These are phyloP conservation scores for Xylariaceae sp. DNA, from an alignment of 2,329 filamentous ascomycete species.

Conservation along the genomic window DNA sequence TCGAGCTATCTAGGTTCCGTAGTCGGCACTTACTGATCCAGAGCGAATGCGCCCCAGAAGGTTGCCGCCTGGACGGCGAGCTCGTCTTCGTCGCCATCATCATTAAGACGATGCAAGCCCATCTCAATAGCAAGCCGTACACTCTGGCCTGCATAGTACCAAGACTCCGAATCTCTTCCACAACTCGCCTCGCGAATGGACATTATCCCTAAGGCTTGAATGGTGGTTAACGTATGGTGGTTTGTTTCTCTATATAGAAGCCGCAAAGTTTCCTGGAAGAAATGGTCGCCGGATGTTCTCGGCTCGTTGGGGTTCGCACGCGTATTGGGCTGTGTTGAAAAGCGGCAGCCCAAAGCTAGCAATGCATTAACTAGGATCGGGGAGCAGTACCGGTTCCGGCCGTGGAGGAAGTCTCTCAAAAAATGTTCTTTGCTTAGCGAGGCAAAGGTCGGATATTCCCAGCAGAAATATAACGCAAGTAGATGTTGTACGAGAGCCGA, in stretches of 20 bases:
- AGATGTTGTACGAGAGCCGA: conserved; percentile 65
- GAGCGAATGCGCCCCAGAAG: conserved; percentile 67
- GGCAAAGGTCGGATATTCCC: conserved; percentile 77
- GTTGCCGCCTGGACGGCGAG: conserved; percentile 64
- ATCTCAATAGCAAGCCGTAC: conserved; percentile 75
- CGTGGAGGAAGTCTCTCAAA: conserved; percentile 66
- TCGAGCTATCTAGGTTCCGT: background rate
- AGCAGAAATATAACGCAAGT: conserved; percentile 73
- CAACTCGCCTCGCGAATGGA: conserved; percentile 75
- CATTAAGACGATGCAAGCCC: conserved; percentile 64
- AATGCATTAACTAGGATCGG: conserved; percentile 70
- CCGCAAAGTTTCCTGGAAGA: conserved; percentile 71
- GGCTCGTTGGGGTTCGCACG: conserved; percentile 67
- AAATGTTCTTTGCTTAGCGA: conserved; percentile 76
- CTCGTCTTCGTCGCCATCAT: conserved; percentile 59
- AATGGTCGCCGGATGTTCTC: conserved; percentile 72
- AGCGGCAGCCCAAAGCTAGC: conserved; percentile 69
- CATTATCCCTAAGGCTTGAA: conserved; percentile 79
- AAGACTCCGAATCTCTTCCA: conserved; percentile 74
- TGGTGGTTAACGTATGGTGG: conserved; percentile 69
- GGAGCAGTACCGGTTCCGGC: conserved; percentile 69
- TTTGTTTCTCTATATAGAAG: conserved; percentile 64
- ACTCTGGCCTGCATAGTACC: conserved; percentile 74
- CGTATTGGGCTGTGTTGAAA: conserved; percentile 68
- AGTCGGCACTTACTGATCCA: conserved; percentile 64